Base-by-base conservation (phyloP, 257 asterid genomes). In the Galeopsis tetrahit region DNA sequence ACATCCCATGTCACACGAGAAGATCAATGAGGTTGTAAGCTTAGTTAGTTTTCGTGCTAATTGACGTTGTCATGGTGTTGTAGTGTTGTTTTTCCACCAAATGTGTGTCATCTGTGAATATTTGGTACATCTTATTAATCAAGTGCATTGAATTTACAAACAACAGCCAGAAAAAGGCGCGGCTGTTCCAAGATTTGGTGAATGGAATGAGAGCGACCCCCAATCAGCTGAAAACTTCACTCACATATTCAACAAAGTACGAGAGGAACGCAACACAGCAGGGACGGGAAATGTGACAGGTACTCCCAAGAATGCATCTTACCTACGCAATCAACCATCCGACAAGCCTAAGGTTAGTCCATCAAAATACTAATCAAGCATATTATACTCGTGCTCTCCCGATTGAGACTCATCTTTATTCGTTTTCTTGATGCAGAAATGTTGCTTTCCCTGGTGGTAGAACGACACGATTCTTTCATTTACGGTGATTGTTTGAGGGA, bases 181-280 rank as follows among this genome's bases (percentile, higher is more conserved):
- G 2, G 89, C 90, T 0, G 87, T 91, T 66, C 97, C 97, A 48
- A 83, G 68, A 78, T 91, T 91, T 60, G 97, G 97, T 0, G 95
- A 67, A 10, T 91, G 97, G 97, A 83, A 90, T 21, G 97, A 86
- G 71, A 84, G 28, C 0, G 81, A 87, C 72, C 90, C 93, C 62
- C 84, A 88, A 52, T 51, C 90, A 3, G 94, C 92, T 2, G 94
- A 87, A 7, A 83, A 87, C 64, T 89, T 77, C 78, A 85, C 97
- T 0, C 71, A 80, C 31, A 83, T 89, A 61, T 91, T 91, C 82
- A 81, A 89, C 77, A 65, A 65, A 63, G 87, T 84, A 63, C 81
- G 90, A 13, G 81, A 78, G 70, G 87, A 80, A 75, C 82, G 74
- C 81, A 83, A 82, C 14, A 31, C 38, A 1, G 84, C 49, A 63